phyloP scores from a whole-genome alignment of 192 early-diverging fungal species.

The Podila epicladia region DNA sequence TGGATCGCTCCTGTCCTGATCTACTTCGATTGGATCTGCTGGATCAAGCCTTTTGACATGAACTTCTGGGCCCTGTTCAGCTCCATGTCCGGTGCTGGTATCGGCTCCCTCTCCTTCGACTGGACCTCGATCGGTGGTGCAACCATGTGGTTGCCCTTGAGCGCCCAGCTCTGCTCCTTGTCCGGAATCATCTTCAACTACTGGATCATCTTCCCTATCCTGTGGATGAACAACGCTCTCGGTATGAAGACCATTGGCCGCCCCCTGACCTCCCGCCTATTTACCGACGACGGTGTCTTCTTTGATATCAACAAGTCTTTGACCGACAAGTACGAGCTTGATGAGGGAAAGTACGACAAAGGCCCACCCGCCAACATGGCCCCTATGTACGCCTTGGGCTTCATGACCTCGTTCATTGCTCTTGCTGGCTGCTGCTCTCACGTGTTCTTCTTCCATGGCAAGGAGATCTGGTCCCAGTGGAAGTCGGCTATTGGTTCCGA shows the following conservation, averaged over 20 bases:
- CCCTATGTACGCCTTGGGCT: constrained; percentile 61
- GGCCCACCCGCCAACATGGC: constrained; percentile 59
- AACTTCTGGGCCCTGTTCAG: constrained; percentile 32
- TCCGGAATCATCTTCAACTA: constrained; percentile 64
- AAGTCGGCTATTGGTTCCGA: constrained; percentile 12
- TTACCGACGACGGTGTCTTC: constrained; percentile 7
- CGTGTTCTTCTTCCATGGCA: constrained; percentile 66
- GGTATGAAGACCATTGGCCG: constrained; percentile 8
- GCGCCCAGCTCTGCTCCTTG: constrained; percentile 69
- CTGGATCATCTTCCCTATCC: constrained; percentile 75
- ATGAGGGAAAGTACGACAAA: constrained; percentile 55
- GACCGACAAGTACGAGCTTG: constrained; percentile 26
- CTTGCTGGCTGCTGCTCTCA: constrained; percentile 61
- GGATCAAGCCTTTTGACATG: constrained; percentile 30
- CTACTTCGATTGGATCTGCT: constrained; percentile 41
- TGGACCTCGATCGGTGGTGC: constrained; percentile 61
- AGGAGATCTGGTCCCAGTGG: constrained; percentile 65
- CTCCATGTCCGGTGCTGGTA: constrained; percentile 65
- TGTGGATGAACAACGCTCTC: constrained; percentile 63
- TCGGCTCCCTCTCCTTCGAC: constrained; percentile 75
- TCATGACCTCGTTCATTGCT: constrained; percentile 72
- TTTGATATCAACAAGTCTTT: constrained; percentile 12
- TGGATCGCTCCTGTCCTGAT: constrained; percentile 29
- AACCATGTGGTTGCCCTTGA: constrained; percentile 37
- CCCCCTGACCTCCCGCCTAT: constrained; percentile 28